Percentiles rank a stretch among this genome's conserved stretches.
Evolutionary conservation across 2,329 filamentous ascomycete genomes (phyloP).

Genomic region (Bimuria novae-zelandiae): DNA sequence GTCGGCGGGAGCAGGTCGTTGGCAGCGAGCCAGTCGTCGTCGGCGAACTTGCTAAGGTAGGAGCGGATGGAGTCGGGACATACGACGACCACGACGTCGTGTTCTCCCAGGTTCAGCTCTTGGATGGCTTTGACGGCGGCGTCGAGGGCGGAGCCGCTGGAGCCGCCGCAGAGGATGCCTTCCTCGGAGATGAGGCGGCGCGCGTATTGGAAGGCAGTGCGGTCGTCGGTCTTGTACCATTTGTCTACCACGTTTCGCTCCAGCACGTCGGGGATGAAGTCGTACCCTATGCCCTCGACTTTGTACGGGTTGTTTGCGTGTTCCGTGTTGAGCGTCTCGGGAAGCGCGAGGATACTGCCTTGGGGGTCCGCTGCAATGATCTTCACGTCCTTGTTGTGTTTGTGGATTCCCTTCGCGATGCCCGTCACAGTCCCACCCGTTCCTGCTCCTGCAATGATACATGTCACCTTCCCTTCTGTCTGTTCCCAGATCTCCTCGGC

Average conservation of each 20-base stretch:
- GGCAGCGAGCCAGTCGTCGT: slow-evolving; percentile 97
- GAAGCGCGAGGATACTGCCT: slow-evolving; percentile 87
- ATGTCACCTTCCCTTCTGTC: slow-evolving; percentile 79
- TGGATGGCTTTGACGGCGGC: slow-evolving; percentile 77
- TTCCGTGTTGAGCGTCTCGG: slow-evolving; percentile 77
- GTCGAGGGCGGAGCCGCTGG: slow-evolving; percentile 88
- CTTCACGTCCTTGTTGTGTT: slow-evolving; percentile 84
- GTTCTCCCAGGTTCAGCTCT: slow-evolving; percentile 76
- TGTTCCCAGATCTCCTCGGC: slow-evolving; percentile 96
- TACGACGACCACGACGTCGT: slow-evolving; percentile 87
- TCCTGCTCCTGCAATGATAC: slow-evolving; percentile 87
- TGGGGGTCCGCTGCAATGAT: slow-evolving; percentile 91
- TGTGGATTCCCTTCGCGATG: slow-evolving; percentile 80
- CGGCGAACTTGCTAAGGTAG: slow-evolving; percentile 97
- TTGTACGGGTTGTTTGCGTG: slow-evolving; percentile 87
- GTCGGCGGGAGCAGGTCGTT: slow-evolving; percentile 82
- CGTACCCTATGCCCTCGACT: slow-evolving; percentile 98
- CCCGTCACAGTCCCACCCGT: slow-evolving; percentile 96
- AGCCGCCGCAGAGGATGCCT: slow-evolving; percentile 89
- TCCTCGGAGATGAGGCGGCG: slow-evolving; percentile 90
- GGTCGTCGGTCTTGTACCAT: slow-evolving; percentile 98
- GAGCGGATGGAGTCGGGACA: slow-evolving; percentile 95
- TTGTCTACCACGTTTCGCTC: slow-evolving; percentile 79
- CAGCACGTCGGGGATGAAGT: slow-evolving; percentile 95
- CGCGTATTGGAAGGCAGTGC: slow-evolving; percentile 88